phyloP scores from a whole-genome alignment of 768 basidiomycete species.

The Lentinula guzmanii region DNA sequence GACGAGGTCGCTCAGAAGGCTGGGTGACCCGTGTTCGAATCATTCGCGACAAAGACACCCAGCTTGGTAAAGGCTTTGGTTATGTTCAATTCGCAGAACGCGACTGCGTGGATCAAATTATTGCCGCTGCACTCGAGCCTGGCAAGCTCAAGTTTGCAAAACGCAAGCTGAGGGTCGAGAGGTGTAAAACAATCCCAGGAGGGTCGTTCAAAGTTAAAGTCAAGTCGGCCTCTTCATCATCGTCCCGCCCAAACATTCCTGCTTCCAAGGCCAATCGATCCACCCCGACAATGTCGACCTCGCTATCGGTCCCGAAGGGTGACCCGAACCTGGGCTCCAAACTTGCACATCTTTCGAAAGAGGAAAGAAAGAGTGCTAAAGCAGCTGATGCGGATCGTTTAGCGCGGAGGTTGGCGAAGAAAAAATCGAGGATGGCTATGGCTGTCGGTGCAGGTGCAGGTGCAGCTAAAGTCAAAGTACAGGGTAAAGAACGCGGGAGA shows the following conservation, averaged over 20 bases:
- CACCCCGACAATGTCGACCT: conserved; percentile 14
- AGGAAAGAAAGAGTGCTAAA: conserved; percentile 82
- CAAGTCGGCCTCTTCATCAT: conserved; percentile 12
- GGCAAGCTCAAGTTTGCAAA: conserved; percentile 86
- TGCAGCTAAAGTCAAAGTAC: conserved; percentile 27
- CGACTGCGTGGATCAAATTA: conserved; percentile 86
- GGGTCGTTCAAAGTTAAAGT: conserved; percentile 14
- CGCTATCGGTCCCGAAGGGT: conserved; percentile 56
- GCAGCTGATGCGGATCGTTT: conserved; percentile 73
- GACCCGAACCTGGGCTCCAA: conserved; percentile 78
- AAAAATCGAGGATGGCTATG: conserved; percentile 63
- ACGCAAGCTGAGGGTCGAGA: conserved; percentile 84
- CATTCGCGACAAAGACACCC: conserved; percentile 84
- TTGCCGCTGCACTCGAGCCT: conserved; percentile 59
- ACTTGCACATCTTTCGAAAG: conserved; percentile 72
- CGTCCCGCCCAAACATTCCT: background rate
- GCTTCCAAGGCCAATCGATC: conserved; percentile 1
- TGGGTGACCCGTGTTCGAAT: conserved; percentile 88
- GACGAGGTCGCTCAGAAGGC: conserved; percentile 21
- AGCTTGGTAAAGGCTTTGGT: conserved; percentile 92
- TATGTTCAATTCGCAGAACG: conserved; percentile 86
- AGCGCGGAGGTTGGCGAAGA: conserved; percentile 84
- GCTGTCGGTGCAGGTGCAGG: conserved; percentile 20
- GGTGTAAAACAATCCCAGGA: conserved; percentile 75
- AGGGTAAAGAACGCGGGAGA: conserved; percentile 40